Conservation (phyloP, 305 asterid genomes). For the Nicotiana rustica region DNA sequence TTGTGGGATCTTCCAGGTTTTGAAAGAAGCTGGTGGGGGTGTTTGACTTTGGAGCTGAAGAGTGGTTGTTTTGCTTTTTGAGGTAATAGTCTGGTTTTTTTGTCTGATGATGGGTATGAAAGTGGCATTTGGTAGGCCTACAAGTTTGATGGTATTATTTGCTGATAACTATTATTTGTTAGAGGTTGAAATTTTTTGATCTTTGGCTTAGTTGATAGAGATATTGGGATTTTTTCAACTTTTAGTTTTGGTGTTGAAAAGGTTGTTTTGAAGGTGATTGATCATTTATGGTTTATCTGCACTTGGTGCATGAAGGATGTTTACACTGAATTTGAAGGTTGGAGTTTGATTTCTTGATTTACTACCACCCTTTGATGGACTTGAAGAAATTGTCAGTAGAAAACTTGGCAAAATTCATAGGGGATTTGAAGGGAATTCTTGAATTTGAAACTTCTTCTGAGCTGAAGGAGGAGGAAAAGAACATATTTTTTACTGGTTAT, state of each 20-base stretch:
- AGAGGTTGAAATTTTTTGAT: slow-evolving; percentile 32
- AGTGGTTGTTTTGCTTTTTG: slow-evolving; percentile 40
- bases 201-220: slow-evolving; percentile 31
- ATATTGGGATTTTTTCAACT: slow-evolving; percentile 30
- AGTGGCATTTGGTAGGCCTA: slow-evolving; percentile 31
- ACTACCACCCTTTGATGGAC: slow-evolving; percentile 49
- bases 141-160: slow-evolving; percentile 26
- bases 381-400: slow-evolving; percentile 36
- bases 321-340: slow-evolving; percentile 20
- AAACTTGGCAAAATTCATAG: slow-evolving; percentile 24
- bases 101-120: slow-evolving; percentile 44
- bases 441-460: slow-evolving; percentile 34
- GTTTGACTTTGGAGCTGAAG: slow-evolving; percentile 71
- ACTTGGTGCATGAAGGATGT: slow-evolving; percentile 6
- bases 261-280: slow-evolving; percentile 32
- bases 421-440: slow-evolving; percentile 32
- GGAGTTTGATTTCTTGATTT: slow-evolving; percentile 35
- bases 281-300: neutral
- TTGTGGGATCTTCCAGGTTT: slow-evolving; percentile 54
- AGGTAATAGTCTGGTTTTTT: slow-evolving; percentile 31
- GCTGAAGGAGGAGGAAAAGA: slow-evolving; percentile 38
- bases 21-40: slow-evolving; percentile 54
- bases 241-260: slow-evolving; percentile 1
- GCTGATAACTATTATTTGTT: slow-evolving; percentile 22
- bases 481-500: slow-evolving; percentile 38